These are phyloP conservation scores for Misopates orontium DNA, from an alignment of 257 asterid species.

Conservation along the genomic window DNA sequence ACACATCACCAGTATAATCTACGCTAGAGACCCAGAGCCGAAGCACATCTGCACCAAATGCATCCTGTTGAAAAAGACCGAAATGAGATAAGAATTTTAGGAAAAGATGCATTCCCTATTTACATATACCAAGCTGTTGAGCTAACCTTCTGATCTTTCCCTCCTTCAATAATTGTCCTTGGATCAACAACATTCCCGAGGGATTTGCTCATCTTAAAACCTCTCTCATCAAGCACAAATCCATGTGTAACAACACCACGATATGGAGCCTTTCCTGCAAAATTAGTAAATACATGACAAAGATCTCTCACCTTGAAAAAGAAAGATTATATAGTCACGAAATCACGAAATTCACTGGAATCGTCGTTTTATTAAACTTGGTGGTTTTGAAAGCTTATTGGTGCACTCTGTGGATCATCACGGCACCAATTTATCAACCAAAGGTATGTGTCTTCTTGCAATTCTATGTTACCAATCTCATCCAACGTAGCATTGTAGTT, in stretches of 20 bases:
- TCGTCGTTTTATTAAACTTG: too few relatives aligned
- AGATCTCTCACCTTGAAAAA: slow-evolving; percentile 15
- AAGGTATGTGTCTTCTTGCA: slow-evolving; percentile 10
- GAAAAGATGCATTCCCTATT: slow-evolving; percentile 8
- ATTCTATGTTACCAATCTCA: not conserved
- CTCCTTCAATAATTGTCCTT: slow-evolving; percentile 83
- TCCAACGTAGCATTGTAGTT: not conserved
- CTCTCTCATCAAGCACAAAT: slow-evolving; percentile 93
- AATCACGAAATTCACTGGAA: not conserved
- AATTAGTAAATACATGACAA: slow-evolving; percentile 18
- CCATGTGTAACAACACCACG: slow-evolving; percentile 87
- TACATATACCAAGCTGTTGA: not conserved
- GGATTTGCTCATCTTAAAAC: slow-evolving; percentile 98
- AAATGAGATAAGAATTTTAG: slow-evolving; percentile 29
- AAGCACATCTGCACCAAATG: slow-evolving; percentile 94
- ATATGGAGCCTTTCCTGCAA: slow-evolving; percentile 93
- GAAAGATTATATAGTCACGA: not conserved
- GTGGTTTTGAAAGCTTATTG: too few relatives aligned
- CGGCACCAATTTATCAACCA: not conserved
- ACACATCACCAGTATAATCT: slow-evolving; percentile 87
- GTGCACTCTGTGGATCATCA: too few relatives aligned
- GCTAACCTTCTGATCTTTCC: slow-evolving; percentile 72
- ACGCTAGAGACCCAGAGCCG: slow-evolving; percentile 98
- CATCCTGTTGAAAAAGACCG: slow-evolving; percentile 54
- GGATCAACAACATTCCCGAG: slow-evolving; percentile 97